A percentile compares a stretch with the other conserved stretches of the same genome.
These are phyloP conservation scores for Cercospora sojina DNA, from an alignment of 2,329 filamentous ascomycete genomes.

Conservation along the genomic window DNA sequence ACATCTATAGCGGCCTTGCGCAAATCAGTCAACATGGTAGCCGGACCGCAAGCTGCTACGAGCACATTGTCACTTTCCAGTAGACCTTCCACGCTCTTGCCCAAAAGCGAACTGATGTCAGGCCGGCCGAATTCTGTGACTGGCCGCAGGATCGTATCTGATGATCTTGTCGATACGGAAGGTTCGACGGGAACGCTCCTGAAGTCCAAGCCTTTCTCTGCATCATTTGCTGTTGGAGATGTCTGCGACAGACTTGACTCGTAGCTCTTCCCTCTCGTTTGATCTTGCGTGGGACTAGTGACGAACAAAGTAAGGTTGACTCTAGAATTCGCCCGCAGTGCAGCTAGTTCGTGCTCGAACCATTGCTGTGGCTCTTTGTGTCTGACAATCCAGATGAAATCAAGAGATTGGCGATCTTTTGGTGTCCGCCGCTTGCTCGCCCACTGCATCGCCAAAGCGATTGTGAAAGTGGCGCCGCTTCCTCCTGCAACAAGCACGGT, in stretches of 20 bases:
- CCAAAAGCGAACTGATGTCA: conserved; percentile 10
- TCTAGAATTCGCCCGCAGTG: conserved; percentile 44
- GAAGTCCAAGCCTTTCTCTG: conserved; percentile 4
- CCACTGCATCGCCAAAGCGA: conserved; percentile 56
- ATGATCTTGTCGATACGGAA: background rate
- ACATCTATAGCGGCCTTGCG: conserved; percentile 17
- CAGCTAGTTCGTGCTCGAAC: conserved; percentile 53
- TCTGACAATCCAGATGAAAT: conserved; percentile 39
- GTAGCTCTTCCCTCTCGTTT: background rate
- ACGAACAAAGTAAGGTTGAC: conserved; percentile 55
- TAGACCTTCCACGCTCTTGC: conserved; percentile 12
- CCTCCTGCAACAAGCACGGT: conserved; percentile 60
- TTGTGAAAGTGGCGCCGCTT: conserved; percentile 58
- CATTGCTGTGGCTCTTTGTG: conserved; percentile 43
- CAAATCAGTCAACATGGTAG: conserved; percentile 13
- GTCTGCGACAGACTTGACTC: background rate
- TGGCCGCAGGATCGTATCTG: background rate
- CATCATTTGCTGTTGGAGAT: background rate
- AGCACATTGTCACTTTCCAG: conserved; percentile 16
- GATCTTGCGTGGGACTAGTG: conserved; percentile 36
- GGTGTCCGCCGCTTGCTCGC: conserved; percentile 31
- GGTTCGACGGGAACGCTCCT: conserved; percentile 1
- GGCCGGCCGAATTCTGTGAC: conserved; percentile 13
- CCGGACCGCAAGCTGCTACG: conserved; percentile 23
- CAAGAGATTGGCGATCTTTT: conserved; percentile 50